Base-by-base conservation (phyloP, 129 eudicot species). In the Flaveria robusta region DNA sequence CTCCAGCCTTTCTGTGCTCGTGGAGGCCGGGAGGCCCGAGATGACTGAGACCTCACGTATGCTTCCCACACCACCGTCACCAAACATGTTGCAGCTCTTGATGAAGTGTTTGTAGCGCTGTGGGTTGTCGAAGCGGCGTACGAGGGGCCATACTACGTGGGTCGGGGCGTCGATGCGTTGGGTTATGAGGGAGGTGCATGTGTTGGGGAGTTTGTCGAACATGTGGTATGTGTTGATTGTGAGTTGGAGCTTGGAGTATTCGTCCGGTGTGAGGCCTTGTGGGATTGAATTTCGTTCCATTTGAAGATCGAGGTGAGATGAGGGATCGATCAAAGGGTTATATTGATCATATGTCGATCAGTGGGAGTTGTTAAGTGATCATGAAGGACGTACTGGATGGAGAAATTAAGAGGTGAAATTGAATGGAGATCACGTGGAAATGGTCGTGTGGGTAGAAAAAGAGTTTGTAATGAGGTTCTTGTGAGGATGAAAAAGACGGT, bases 101-200 rank as follows among this genome's bases (percentile, higher is more conserved):
- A 92, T 92, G 76, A 92, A 92, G 83, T 92, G 97, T 45, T 92
- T 92, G 91, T 92, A 92, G 47, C 85, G 81, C 66, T 89, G 96
- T 3, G 97, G 97, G 85, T 92, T 92, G 54, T 89, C 97, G 85
- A 92, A 92, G 1, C 84, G 79, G 22, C 93, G 91, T 20, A 92
- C 86, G 0, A 88, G 63, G 5, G 92, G 96, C 97, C 97, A 92
- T 3, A 92, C 96, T 0, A 56, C 66, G 65, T 14, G 47, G 5
- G 85, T 79, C 4, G 97, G 97, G 0, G 97, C 96, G 31, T 92
- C 85, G 51, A 92, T 89, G 11, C 93, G 96, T 74, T 89, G 97
- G 0, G 90, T 85, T 74, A 92, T 81, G 34, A 92, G 89, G 56
- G 96, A 89, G 14, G 97, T 87, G 87, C 96, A 89, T 22, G 97